A percentile compares a stretch with the other conserved stretches of the same genome.
These are phyloP conservation scores for Pleurotus ostreatus DNA, from an alignment of 768 basidiomycete species.

Conservation along the genomic window DNA sequence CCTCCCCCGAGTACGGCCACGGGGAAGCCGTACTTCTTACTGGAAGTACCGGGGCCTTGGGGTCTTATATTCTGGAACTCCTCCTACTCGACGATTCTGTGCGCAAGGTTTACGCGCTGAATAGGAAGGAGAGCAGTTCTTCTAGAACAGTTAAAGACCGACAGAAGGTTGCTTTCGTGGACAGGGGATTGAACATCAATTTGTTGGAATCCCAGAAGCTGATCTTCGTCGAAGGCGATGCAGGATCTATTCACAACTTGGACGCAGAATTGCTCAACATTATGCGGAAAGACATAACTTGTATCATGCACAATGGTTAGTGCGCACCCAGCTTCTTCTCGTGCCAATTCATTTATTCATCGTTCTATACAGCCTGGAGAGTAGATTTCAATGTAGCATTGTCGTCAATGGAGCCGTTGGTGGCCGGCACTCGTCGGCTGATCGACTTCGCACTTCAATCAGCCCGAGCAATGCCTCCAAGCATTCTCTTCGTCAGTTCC, in stretches of 20 bases:
- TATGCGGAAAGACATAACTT: constrained; percentile 16
- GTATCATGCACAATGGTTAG: constrained; percentile 30
- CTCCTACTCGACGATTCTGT: constrained; percentile 16
- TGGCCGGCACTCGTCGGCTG: constrained; percentile 23
- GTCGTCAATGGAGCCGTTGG: constrained; percentile 24
- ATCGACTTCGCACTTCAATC: constrained; percentile 30
- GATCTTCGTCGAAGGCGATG: constrained; percentile 12
- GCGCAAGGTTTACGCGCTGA: constrained; percentile 24
- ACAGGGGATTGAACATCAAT: constrained; percentile 14
- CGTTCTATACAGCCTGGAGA: constrained; percentile 24
- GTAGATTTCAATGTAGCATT: constrained; percentile 31
- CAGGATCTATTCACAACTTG: background rate
- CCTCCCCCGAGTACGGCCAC: background rate
- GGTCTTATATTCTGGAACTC: constrained; percentile 22
- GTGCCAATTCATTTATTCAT: too few species aligned
- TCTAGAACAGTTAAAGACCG: constrained; percentile 5
- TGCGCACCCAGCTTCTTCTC: too few species aligned
- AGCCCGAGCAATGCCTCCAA: constrained; percentile 17
- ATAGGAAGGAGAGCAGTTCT: constrained; percentile 13
- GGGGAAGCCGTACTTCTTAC: constrained; percentile 23
- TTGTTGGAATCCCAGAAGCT: constrained; percentile 15
- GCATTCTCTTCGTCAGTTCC: constrained; percentile 29
- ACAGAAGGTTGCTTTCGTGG: constrained; percentile 15
- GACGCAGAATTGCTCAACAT: constrained; percentile 13
- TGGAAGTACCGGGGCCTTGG: constrained; percentile 31